Conservation (phyloP, 1,139 yeast genomes). For the Candida tetrigidarum region DNA sequence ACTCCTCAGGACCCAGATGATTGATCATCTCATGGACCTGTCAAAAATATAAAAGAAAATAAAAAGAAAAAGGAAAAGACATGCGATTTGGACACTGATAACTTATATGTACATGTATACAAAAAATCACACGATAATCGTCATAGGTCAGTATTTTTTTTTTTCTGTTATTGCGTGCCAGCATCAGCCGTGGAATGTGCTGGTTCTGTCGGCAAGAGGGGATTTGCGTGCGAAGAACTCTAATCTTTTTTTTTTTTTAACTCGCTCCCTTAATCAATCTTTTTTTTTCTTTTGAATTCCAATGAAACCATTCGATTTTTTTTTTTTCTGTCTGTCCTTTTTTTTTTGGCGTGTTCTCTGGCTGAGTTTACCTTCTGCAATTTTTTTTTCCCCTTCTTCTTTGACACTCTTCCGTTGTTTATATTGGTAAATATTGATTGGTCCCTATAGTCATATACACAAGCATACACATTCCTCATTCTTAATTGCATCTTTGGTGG, state of each 20-base stretch:
- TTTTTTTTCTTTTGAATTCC: conserved; percentile 2
- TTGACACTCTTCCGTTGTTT: not conserved
- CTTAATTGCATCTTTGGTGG: not conserved
- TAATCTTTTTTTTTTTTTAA: too few species aligned
- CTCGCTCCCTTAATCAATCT: too few species aligned
- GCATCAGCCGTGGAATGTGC: not conserved
- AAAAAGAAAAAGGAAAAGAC: not conserved
- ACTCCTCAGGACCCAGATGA: too few species aligned
- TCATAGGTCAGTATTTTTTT: too few species aligned
- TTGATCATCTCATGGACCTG: too few species aligned
- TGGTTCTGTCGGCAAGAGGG: too few species aligned
- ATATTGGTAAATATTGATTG: too few species aligned
- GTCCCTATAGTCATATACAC: too few species aligned
- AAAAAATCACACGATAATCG: conserved; percentile 3
- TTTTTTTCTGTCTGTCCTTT: not conserved
- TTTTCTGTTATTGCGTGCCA: too few species aligned
- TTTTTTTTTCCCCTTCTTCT: not conserved
- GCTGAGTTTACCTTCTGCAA: not conserved
- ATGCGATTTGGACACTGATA: not conserved
- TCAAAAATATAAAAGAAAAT: not conserved
- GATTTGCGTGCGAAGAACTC: too few species aligned
- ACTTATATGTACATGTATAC: not conserved
- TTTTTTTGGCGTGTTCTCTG: not conserved
- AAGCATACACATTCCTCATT: not conserved
- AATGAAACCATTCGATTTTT: conserved; percentile 8